Base-by-base conservation (phyloP, 805 yeast genomes). In the Priceomyces castillae region DNA sequence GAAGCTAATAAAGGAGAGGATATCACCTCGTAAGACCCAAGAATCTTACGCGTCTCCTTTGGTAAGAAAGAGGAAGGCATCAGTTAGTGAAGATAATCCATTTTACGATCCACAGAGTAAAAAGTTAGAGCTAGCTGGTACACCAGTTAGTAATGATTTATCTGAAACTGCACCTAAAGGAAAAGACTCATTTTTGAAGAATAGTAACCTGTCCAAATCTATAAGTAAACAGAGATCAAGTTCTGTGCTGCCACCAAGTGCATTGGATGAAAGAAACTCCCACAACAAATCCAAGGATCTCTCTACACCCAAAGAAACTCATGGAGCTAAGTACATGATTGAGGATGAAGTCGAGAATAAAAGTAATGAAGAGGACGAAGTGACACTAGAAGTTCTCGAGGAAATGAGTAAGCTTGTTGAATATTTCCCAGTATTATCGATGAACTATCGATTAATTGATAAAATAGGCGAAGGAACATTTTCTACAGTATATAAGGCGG, bases 401-500 rank as follows among this genome's bases (percentile, higher is more conserved):
- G 89, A 83, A 49, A 79, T 82, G 75, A 65, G 69, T 33, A 69
- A 69, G 40, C 67, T 83, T 9, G 77, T 76, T 40, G 67, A 65
- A 28, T 71, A 78, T 22, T 83, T 87, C 51, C 78, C 79, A 2
- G 71, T 71, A 0, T 62, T 87, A 30, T 62, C 73, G 1, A 62
- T 70, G 11, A 65, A 75, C 34, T 81, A 74, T 52, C 61, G 76
- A 16, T 55, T 81, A 20, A 62, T 80, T 16, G 81, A 78, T 47
- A 80, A 80, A 52, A 77, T 81, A 41, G 85, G 86, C 26, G 86
- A 81, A 58, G 86, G 86, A 19, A 81, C 86, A 1, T 81, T 81
- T 49, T 76, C 82, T 25, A 69, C 80, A 7, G 86, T 81, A 4
- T 81, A 78, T 64, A 76, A 73, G 51, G 86, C 86, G 1, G 77